phyloP scores from a whole-genome alignment of 2,329 filamentous ascomycete genomes.

The Domatiomyces catenatus region DNA sequence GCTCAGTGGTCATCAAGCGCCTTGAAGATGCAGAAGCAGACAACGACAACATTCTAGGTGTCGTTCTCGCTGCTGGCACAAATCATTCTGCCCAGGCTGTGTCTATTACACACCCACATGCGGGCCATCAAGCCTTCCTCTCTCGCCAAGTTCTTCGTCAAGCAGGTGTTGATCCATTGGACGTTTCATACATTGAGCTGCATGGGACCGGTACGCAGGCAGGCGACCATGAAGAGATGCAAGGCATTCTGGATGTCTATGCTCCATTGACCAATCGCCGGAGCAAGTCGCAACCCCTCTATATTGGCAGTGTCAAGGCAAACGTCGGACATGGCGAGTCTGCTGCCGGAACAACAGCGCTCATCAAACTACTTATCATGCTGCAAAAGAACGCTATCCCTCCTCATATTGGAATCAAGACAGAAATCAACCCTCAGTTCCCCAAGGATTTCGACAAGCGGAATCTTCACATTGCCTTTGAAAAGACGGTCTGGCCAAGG shows the following conservation, averaged over 20 bases:
- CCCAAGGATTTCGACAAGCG: constrained; percentile 29
- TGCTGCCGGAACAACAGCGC: constrained; percentile 15
- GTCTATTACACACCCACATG: constrained; percentile 23
- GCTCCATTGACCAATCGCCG: constrained; percentile 1
- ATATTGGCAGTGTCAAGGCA: constrained; percentile 19
- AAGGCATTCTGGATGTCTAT: constrained; percentile 15
- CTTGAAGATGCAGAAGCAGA: constrained; percentile 36
- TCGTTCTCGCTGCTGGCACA: constrained; percentile 28
- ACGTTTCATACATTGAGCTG: constrained; percentile 48
- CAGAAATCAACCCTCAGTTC: constrained; percentile 32
- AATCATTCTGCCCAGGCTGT: constrained; percentile 33
- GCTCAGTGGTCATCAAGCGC: constrained; percentile 35
- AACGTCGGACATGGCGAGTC: constrained; percentile 19
- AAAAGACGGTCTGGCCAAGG: constrained; percentile 26
- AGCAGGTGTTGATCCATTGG: constrained; percentile 44
- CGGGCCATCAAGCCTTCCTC: constrained; percentile 18
- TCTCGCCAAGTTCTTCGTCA: constrained; percentile 28
- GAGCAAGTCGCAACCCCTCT: neutral
- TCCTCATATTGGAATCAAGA: constrained; percentile 16
- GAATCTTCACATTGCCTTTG: constrained; percentile 32
- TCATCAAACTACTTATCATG: constrained; percentile 18
- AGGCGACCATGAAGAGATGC: constrained; percentile 15
- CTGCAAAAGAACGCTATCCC: constrained; percentile 17
- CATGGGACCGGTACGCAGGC: constrained; percentile 15
- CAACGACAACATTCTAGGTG: constrained; percentile 32